A percentile compares a stretch with the other conserved stretches of the same genome.
Conservation (phyloP, 257 asterid genomes). For the Catharanthus roseus region DNA sequence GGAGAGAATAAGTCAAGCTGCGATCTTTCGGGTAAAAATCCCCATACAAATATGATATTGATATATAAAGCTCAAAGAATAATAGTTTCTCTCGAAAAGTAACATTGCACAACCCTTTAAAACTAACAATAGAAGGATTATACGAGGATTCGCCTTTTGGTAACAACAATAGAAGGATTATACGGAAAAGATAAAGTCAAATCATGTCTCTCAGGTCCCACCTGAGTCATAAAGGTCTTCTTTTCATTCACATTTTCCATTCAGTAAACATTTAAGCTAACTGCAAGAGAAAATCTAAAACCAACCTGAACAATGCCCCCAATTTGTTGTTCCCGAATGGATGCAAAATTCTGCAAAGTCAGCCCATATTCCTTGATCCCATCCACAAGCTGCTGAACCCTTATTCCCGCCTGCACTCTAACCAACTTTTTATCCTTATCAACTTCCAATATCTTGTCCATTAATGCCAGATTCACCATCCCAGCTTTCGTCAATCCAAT, state of each 20-base stretch:
- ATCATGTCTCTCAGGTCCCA: background rate
- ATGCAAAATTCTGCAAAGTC: conserved; percentile 91
- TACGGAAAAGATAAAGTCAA: background rate
- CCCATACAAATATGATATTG: too few species aligned
- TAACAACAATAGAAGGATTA: background rate
- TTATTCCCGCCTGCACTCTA: conserved; percentile 83
- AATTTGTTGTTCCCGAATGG: conserved; percentile 92
- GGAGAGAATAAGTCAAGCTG: background rate
- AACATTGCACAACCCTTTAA: background rate
- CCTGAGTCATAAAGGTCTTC: background rate
- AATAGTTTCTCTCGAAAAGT: background rate
- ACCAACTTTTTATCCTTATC: conserved; percentile 78
- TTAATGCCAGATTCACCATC: conserved; percentile 89
- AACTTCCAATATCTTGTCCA: conserved; percentile 92
- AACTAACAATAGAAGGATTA: background rate
- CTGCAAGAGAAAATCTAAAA: background rate
- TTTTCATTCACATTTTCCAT: background rate
- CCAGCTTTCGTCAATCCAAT: conserved; percentile 78
- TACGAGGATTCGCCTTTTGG: too few species aligned
- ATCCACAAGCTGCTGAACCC: conserved; percentile 96
- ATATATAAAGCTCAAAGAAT: background rate
- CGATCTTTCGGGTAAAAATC: too few species aligned
- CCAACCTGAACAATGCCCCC: conserved; percentile 94
- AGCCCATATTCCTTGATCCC: conserved; percentile 74
- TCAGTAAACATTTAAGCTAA: background rate